Evolutionary conservation across 768 basidiomycete species (phyloP), one percentile per base, ranked within the genome.

Genomic region (Mycena filopes): DNA sequence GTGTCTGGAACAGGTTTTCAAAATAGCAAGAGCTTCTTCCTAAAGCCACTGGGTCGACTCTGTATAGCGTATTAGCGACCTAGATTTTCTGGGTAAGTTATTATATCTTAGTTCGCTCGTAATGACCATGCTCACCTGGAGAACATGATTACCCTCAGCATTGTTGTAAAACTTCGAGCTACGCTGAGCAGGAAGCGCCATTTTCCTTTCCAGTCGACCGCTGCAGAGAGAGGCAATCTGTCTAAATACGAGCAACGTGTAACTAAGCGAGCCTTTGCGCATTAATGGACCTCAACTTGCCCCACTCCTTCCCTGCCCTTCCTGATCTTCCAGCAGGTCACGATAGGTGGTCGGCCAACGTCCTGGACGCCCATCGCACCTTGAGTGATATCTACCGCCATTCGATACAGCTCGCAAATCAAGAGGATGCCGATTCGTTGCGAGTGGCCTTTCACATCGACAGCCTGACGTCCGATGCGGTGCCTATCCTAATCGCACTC

Each of bases 331-430:
- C n/a, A n/a, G n/a, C n/a, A n/a, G 56, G 56, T 10, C 56, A 56
- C 33, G 29, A 36, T 2, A 12, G n/a, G 16, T 57, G 56, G 56
- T 57, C 56, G 2, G 43, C 56, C 29, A 57, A 57, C 25, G 56
- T 57, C 3, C 11, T 33, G 25, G 46, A 57, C 36, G 21, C 26
- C 18, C 46, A 57, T 23, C 31, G 40, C 3, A 25, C 36, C 15
- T 45, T 57, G 8, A 16, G 3, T 6, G 33, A 38, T 9, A 4
- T 36, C 1, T 57, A 57, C 16, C 21, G 15, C 2, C 56, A 57
- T 57, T 43, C 56, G 3, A 5, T 5, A 1, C 33, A 31, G 15
- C 18, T 57, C n/a, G n/a, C 45, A 13, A 48, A 47, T 10, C 56
- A 57, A 16, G 56, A 57, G 20, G 56, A 57, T 36, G 11, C 47